A percentile compares a stretch with the other conserved stretches of the same genome.
Evolutionary conservation across 202 grass and related monocot species (phyloP).

Genomic region (Panicum hallii): DNA sequence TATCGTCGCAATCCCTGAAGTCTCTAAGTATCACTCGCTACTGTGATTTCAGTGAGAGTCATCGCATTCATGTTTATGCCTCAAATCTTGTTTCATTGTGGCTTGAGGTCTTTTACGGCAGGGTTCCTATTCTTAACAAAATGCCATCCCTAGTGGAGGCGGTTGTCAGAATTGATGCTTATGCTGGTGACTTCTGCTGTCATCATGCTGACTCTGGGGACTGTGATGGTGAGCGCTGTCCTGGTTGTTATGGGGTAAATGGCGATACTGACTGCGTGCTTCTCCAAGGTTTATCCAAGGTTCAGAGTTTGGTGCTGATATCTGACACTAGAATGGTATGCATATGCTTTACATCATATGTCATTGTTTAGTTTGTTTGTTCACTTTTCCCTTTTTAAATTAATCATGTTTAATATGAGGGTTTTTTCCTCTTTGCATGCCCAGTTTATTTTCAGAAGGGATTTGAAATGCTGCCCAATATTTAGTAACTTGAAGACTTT

Average conservation of each 20-base stretch:
- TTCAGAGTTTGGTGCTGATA: background rate
- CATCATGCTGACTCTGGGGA: background rate
- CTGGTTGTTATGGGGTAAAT: background rate
- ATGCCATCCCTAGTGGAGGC: constrained; percentile 19
- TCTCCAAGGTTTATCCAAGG: constrained; percentile 12
- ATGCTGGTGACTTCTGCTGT: background rate
- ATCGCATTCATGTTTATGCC: background rate
- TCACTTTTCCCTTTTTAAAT: background rate
- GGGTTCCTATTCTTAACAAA: background rate
- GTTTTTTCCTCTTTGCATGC: background rate
- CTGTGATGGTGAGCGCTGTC: background rate
- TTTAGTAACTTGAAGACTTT: background rate
- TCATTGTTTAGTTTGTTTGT: background rate
- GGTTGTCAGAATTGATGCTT: background rate
- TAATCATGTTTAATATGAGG: background rate
- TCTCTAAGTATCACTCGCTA: background rate
- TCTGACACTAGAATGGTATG: background rate
- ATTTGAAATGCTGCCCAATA: background rate
- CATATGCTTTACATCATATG: too few species aligned
- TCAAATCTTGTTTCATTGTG: background rate
- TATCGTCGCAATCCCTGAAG: background rate
- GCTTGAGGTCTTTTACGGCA: background rate
- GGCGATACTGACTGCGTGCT: background rate
- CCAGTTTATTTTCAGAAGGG: constrained; percentile 19
- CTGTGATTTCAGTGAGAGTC: background rate